Evolutionary conservation across 2,329 filamentous ascomycete genomes (phyloP).

Genomic region (Monosporascus cannonballus): DNA sequence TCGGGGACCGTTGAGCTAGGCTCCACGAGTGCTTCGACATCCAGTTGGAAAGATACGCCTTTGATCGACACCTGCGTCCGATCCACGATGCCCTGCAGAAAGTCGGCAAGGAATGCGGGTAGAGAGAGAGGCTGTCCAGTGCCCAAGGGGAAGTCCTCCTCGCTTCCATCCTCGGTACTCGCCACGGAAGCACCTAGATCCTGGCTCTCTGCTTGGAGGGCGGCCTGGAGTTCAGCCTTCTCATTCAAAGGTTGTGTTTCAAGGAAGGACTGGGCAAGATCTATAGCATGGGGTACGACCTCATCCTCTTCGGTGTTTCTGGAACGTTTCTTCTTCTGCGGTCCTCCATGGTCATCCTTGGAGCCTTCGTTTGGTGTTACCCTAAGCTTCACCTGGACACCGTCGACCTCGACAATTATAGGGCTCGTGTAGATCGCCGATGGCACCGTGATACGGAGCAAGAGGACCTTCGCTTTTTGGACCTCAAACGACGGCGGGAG

Average conservation of each 20-base stretch:
- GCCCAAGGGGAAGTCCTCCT: constrained; percentile 57
- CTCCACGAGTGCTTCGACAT: constrained; percentile 52
- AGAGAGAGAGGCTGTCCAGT: constrained; percentile 65
- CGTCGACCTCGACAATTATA: constrained; percentile 76
- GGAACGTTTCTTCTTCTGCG: constrained; percentile 21
- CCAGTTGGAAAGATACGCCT: constrained; percentile 60
- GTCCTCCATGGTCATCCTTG: constrained; percentile 28
- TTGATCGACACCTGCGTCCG: constrained; percentile 61
- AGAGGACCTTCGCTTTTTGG: constrained; percentile 65
- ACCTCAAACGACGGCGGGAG: constrained; percentile 69
- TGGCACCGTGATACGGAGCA: constrained; percentile 76
- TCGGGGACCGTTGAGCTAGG: constrained; percentile 40
- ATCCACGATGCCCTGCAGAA: constrained; percentile 69
- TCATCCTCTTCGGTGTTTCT: constrained; percentile 22
- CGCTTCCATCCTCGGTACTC: constrained; percentile 55
- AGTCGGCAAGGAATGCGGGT: constrained; percentile 63
- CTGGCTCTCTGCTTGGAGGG: constrained; percentile 56
- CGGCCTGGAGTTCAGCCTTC: constrained; percentile 62
- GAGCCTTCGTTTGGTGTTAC: constrained; percentile 39
- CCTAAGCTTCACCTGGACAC: constrained; percentile 65
- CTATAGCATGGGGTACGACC: constrained; percentile 62
- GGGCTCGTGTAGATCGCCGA: constrained; percentile 83
- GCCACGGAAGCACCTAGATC: constrained; percentile 55
- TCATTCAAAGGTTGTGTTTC: constrained; percentile 62
- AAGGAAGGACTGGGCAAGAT: constrained; percentile 75